Conservation (phyloP, 1,284 basidiomycete genomes). For the Moesziomyces sp. region DNA sequence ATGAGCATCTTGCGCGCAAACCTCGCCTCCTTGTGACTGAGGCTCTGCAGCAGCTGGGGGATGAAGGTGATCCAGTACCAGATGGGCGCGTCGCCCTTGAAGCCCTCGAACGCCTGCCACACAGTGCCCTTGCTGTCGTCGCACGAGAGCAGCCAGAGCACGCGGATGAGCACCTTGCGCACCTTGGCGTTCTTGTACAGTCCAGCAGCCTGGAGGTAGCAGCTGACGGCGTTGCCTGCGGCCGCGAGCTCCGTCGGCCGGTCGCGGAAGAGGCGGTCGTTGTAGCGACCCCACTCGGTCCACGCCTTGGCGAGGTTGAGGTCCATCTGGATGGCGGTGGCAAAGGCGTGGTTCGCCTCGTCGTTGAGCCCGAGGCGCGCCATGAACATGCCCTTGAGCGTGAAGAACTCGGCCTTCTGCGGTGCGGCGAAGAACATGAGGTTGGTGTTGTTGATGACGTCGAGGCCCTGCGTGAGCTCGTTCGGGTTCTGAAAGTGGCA, state of each 20-base stretch:
- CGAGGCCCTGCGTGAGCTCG: conserved; percentile 91
- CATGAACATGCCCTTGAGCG: conserved; percentile 99
- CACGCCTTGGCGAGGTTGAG: conserved; percentile 95
- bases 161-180: conserved; percentile 87
- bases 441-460: conserved; percentile 99
- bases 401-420: conserved; percentile 99
- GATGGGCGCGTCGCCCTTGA: conserved; percentile 94
- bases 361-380: conserved; percentile 86
- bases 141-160: conserved; percentile 95
- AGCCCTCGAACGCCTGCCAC: conserved; percentile 90
- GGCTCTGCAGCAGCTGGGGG: conserved; percentile 90
- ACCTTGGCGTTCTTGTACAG: conserved; percentile 95
- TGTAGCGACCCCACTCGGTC: conserved; percentile 98
- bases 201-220: conserved; percentile 96
- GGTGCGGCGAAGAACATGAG: conserved; percentile 94
- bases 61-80: conserved; percentile 99
- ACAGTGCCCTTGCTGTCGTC: conserved; percentile 83
- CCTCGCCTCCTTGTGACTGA: conserved; percentile 90
- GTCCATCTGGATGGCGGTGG: conserved; percentile 83
- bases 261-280: conserved; percentile 88
- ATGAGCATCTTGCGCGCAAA: conserved; percentile 90
- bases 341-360: conserved; percentile 90
- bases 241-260: conserved; percentile 56
- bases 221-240: conserved; percentile 92
- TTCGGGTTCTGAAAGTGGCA: conserved; percentile 97